Percentiles rank a stretch among this genome's conserved stretches.
Evolutionary conservation across 2,329 filamentous ascomycete species (phyloP).

Genomic region (Cordyceps cateniannulata): DNA sequence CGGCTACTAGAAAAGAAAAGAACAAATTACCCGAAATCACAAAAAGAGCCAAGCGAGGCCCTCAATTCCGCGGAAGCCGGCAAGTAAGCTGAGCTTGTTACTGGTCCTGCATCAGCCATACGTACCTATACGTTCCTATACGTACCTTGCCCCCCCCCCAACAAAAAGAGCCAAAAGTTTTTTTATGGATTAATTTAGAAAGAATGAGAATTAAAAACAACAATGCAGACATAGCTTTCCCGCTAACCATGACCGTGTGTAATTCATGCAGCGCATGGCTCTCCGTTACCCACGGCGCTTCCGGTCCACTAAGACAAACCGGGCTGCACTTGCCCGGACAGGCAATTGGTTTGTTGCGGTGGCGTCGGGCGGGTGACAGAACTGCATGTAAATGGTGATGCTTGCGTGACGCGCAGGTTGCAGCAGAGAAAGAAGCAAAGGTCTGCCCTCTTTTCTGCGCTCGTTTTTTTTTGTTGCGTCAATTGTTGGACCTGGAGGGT

Average conservation of each 20-base stretch:
- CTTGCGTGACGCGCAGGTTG: constrained; percentile 1
- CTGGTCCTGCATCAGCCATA: neutral
- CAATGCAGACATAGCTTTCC: neutral
- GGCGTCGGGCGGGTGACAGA: neutral
- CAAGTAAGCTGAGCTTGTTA: neutral
- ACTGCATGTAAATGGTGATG: constrained; percentile 8
- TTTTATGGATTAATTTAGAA: neutral
- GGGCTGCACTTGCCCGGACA: neutral
- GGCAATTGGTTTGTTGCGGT: neutral
- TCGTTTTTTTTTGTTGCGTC: neutral
- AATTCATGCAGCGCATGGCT: neutral
- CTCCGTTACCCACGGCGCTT: neutral
- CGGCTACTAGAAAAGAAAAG: neutral
- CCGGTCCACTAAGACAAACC: neutral
- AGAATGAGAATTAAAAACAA: neutral
- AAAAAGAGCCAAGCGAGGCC: neutral
- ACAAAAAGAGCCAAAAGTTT: neutral
- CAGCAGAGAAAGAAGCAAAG: neutral
- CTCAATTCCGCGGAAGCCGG: constrained; percentile 4
- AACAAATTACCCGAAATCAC: neutral
- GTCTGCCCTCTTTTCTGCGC: neutral
- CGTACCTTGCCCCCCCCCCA: neutral
- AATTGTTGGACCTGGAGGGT: neutral
- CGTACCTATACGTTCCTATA: too few relatives aligned
- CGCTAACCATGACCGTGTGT: neutral